A percentile compares a stretch with the other conserved stretches of the same genome.
Conservation (phyloP, 768 basidiomycete genomes). For the Leccinum incarnatum region DNA sequence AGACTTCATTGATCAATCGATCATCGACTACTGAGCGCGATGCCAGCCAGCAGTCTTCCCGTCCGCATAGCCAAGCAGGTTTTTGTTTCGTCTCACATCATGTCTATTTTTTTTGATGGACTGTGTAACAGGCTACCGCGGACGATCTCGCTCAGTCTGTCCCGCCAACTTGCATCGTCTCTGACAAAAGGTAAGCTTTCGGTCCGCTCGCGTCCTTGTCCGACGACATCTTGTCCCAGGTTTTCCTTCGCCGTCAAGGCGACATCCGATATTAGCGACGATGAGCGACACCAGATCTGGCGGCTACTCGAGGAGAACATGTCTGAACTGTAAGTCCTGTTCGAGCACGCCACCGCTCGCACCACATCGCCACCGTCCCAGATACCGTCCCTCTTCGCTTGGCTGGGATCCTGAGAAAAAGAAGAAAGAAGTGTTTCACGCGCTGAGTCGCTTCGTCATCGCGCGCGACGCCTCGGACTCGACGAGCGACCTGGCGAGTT, state of each 20-base stretch:
- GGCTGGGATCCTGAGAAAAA: conserved; percentile 64
- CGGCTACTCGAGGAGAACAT: conserved; percentile 54
- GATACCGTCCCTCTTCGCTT: conserved; percentile 56
- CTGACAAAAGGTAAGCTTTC: conserved; percentile 17
- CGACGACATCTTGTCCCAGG: conserved; percentile 9
- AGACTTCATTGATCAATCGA: not conserved
- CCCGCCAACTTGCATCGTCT: conserved; percentile 2
- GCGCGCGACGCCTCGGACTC: conserved; percentile 23
- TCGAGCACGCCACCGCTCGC: not conserved
- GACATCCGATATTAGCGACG: conserved; percentile 34
- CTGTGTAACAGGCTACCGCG: conserved; percentile 21
- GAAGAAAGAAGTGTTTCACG: conserved; percentile 57
- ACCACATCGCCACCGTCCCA: conserved; percentile 25
- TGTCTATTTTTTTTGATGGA: not conserved
- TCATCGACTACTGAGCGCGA: not conserved
- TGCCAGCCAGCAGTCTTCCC: conserved; percentile 10
- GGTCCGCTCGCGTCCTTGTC: not conserved
- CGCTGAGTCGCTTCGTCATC: conserved; percentile 59
- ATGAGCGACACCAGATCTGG: conserved; percentile 50
- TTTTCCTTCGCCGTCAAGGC: conserved; percentile 23
- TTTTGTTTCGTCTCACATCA: conserved; percentile 11
- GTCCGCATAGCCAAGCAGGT: conserved; percentile 37
- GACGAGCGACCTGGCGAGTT: conserved; percentile 16
- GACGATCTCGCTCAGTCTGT: conserved; percentile 20
- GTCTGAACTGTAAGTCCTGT: conserved; percentile 36